phyloP scores from a whole-genome alignment of 306 rosid genomes.

The Mucuna pruriens region DNA sequence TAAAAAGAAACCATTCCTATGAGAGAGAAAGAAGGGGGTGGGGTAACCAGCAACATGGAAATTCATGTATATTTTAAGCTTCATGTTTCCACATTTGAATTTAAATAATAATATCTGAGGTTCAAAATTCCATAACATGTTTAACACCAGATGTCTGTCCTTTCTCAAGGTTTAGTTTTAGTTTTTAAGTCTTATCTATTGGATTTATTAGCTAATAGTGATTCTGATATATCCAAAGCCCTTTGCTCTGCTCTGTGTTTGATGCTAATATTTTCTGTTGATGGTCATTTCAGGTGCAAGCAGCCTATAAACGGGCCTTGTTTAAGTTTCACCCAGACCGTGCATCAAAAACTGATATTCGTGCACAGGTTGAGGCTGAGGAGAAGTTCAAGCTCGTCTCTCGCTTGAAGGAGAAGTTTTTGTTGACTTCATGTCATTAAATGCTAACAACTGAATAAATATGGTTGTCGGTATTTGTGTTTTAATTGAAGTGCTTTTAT shows the following conservation, averaged over 20 bases:
- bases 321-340: conserved; percentile 90
- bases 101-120: not conserved
- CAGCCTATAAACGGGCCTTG: conserved; percentile 83
- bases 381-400: conserved; percentile 89
- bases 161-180: conserved; percentile 14
- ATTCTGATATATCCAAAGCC: not conserved
- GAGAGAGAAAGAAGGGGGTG: not conserved
- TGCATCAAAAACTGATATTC: conserved; percentile 73
- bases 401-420: conserved; percentile 75
- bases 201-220: not conserved
- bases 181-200: not conserved
- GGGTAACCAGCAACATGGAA: not conserved
- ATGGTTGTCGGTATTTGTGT: not conserved
- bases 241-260: not conserved
- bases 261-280: conserved; percentile 5
- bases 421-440: conserved; percentile 46
- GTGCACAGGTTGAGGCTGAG: conserved; percentile 86
- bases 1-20: not conserved
- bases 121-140: not conserved
- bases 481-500: conserved; percentile 23
- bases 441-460: conserved; percentile 14
- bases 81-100: not conserved
- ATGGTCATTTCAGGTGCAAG: conserved; percentile 68
- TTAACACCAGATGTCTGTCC: not conserved
- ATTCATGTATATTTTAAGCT: not conserved